Evolutionary conservation across 2,329 filamentous ascomycete species (phyloP).

Genomic region (Pyrenochaeta sp.): DNA sequence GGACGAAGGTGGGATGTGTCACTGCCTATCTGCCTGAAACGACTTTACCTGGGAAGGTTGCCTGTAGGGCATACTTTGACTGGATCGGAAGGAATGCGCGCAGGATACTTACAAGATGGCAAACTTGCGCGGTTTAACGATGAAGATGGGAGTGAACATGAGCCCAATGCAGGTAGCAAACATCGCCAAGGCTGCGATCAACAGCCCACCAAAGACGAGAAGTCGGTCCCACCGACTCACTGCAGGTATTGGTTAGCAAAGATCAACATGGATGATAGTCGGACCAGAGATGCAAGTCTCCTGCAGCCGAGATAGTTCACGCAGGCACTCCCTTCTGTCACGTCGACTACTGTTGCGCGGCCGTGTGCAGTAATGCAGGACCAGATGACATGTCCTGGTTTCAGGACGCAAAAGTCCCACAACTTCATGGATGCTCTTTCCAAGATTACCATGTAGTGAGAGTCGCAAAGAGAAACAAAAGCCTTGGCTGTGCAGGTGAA

Average conservation of each 20-base stretch:
- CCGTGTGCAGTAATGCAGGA: slow-evolving; percentile 34
- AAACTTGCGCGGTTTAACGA: slow-evolving; percentile 88
- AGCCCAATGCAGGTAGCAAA: slow-evolving; percentile 93
- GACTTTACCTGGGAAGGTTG: slow-evolving; percentile 25
- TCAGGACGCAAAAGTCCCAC: slow-evolving; percentile 13
- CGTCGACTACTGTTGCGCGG: slow-evolving; percentile 28
- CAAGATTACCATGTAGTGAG: slow-evolving; percentile 30
- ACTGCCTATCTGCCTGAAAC: slow-evolving; percentile 34
- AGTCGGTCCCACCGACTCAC: slow-evolving; percentile 98
- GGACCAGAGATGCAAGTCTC: slow-evolving; percentile 46
- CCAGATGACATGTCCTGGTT: slow-evolving; percentile 37
- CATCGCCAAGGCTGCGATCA: slow-evolving; percentile 71
- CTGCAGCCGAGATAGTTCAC: slow-evolving; percentile 49
- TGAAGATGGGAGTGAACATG: slow-evolving; percentile 75
- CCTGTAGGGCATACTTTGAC: slow-evolving; percentile 25
- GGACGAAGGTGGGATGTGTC: slow-evolving; percentile 36
- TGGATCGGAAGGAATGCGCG: slow-evolving; percentile 24
- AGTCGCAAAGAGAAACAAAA: slow-evolving; percentile 16
- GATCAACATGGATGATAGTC: slow-evolving; percentile 32
- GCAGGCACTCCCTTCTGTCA: slow-evolving; percentile 55
- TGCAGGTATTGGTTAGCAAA: slow-evolving; percentile 56
- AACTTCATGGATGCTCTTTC: slow-evolving; percentile 23
- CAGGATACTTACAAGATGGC: slow-evolving; percentile 84
- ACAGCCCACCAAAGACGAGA: slow-evolving; percentile 75
- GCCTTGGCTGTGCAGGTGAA: slow-evolving; percentile 32